A percentile compares a stretch with the other conserved stretches of the same genome.
Evolutionary conservation across 1,139 yeast species (phyloP).

Genomic region (Magnusiomyces suaveolens): DNA sequence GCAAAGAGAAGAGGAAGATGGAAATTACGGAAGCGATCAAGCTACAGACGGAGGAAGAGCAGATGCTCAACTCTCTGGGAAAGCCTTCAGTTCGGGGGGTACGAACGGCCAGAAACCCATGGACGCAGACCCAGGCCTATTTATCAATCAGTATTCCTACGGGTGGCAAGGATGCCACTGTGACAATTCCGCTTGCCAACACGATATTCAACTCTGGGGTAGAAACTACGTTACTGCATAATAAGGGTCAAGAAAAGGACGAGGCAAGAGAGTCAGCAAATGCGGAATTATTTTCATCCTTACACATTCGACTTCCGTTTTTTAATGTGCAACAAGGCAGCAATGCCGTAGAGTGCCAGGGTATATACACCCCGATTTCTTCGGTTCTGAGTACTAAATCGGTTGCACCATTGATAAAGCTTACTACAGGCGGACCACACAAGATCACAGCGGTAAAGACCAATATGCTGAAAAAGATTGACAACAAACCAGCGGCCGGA

Average conservation of each 20-base stretch:
- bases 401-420: constrained; percentile 21
- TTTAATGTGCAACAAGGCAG: neutral
- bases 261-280: neutral
- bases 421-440: constrained; percentile 23
- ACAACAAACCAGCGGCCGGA: constrained; percentile 43
- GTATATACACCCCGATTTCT: neutral
- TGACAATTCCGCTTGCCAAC: constrained; percentile 29
- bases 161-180: constrained; percentile 10
- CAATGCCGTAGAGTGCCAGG: neutral
- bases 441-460: constrained; percentile 40
- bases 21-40: neutral
- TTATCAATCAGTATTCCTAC: constrained; percentile 16
- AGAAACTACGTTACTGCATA: constrained; percentile 22
- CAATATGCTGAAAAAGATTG: constrained; percentile 44
- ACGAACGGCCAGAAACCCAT: constrained; percentile 21
- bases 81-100: constrained; percentile 14
- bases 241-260: neutral
- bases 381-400: neutral
- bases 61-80: constrained; percentile 6
- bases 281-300: neutral
- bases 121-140: constrained; percentile 23
- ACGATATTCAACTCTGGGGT: constrained; percentile 29
- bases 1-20: constrained; percentile 3
- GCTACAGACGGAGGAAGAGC: constrained; percentile 3
- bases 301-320: neutral